Base-by-base conservation (phyloP, 2,329 filamentous ascomycete genomes). In the Stromatinia cepivora region DNA sequence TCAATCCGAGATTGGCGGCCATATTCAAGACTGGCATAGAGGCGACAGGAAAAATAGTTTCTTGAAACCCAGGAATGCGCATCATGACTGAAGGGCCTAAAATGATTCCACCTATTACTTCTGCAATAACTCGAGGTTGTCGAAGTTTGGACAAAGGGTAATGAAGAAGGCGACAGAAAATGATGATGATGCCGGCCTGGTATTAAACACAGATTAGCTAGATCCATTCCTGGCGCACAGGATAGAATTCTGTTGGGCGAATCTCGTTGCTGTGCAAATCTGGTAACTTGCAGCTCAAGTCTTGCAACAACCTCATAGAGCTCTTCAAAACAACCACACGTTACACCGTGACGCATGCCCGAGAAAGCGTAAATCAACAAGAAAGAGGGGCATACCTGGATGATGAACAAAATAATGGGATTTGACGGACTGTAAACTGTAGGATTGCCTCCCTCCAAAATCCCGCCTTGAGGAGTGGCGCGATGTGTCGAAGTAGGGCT, bases 1-100 rank as follows among this genome's bases (percentile, higher is more conserved):
- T 86, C 66, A 97, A 82, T 8, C 93, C 93, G 4, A 97, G 81
- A 74, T 95, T 97, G 57, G 93, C 93, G 57, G 92, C 91, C 67
- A 94, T 85, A 74, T 83, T 89, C 63, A 97, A 82, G 66, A 90
- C 88, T 3, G 92, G 89, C 79, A 96, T 91, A 2, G 92, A 93
- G 0, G 82, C 86, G 0, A 82, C 77, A 0, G 93, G 93, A 76
- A 97, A 97, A 73, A 97, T 94, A 72, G 90, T 84, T 3, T 83
- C 80, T 64, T 87, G 84, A 81, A 97, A 97, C 52, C 89, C 88
- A 1, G 92, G 92, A 31, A 97, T 93, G 66, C 90, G 88, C 76
- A 93, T 93, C 88, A 97, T 90, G 31, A 96, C 91, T 0, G 93
- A 95, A 1, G 93, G 93, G 4, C 93, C 93, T 1, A 97, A 85